Evolutionary conservation across 2,329 filamentous ascomycete species (phyloP).

Genomic region (Malbranchea cinnamomea): DNA sequence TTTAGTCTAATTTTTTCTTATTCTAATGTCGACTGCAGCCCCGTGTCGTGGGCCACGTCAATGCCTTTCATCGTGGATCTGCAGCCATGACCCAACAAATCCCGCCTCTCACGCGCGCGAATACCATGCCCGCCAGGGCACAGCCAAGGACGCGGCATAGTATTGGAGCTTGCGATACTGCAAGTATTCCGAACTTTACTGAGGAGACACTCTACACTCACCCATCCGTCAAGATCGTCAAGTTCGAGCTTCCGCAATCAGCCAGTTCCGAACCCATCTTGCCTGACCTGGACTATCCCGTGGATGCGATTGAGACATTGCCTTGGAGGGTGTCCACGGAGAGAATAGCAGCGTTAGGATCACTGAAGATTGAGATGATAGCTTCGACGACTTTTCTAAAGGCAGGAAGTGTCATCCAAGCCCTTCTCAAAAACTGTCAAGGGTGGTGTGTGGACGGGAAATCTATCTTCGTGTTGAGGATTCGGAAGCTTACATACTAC

Average conservation of each 20-base stretch:
- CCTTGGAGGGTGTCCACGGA: conserved; percentile 64
- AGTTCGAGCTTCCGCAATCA: conserved; percentile 37
- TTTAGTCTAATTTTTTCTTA: too few relatives aligned
- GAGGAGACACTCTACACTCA: conserved; percentile 51
- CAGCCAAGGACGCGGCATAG: conserved; percentile 16
- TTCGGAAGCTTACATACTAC: conserved; percentile 73
- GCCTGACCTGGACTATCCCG: conserved; percentile 32
- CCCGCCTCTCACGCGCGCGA: conserved; percentile 7
- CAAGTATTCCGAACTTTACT: conserved; percentile 15
- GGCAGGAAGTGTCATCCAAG: conserved; percentile 68
- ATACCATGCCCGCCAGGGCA: conserved; percentile 23
- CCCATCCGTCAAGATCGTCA: conserved; percentile 55
- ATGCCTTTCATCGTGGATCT: too few relatives aligned
- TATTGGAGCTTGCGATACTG: conserved; percentile 8
- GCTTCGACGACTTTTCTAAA: conserved; percentile 78
- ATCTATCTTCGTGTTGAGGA: conserved; percentile 74
- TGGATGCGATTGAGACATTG: conserved; percentile 46
- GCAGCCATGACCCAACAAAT: conserved; percentile 7
- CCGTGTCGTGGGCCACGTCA: too few relatives aligned
- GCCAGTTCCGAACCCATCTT: conserved; percentile 23
- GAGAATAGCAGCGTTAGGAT: conserved; percentile 67
- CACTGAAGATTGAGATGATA: conserved; percentile 71
- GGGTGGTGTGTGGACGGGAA: conserved; percentile 85
- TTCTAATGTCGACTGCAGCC: too few relatives aligned
- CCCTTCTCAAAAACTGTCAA: conserved; percentile 78